phyloP scores from a whole-genome alignment of 139 green algal species.

The Gonium pectorale region DNA sequence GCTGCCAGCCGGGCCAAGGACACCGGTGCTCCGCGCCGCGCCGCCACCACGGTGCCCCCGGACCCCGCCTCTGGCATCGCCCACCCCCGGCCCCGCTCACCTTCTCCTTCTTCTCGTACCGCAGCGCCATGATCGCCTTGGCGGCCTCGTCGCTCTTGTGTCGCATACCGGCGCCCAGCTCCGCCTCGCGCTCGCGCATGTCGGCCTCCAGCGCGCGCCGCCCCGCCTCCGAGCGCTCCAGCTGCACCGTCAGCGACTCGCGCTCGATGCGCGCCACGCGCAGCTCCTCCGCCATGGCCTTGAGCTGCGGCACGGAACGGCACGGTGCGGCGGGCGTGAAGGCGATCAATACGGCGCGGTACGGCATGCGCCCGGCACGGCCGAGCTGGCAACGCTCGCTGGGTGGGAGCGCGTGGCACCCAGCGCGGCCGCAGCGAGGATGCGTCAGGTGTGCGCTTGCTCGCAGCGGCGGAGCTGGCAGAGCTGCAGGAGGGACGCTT shows the following conservation, averaged over 20 bases:
- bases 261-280: slow-evolving; percentile 38
- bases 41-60: too few species aligned
- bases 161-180: slow-evolving; percentile 30
- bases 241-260: slow-evolving; percentile 22
- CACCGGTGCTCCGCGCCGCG: too few species aligned
- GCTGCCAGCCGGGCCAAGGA: too few species aligned
- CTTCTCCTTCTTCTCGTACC: slow-evolving; percentile 55
- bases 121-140: slow-evolving; percentile 30
- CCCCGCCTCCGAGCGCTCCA: slow-evolving; percentile 25
- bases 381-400: too few species aligned
- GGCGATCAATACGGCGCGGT: too few species aligned
- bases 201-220: slow-evolving; percentile 29
- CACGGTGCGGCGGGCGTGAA: neutral
- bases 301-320: slow-evolving; percentile 6
- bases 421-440: too few species aligned
- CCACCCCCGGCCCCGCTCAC: neutral
- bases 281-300: slow-evolving; percentile 31
- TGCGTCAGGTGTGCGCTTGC: too few species aligned
- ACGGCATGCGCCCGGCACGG: too few species aligned
- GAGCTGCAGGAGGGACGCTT: too few species aligned
- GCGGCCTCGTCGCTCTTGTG: slow-evolving; percentile 39
- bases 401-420: too few species aligned
- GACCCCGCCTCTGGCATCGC: too few species aligned
- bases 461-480: too few species aligned
- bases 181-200: slow-evolving; percentile 37